Evolutionary conservation across 2,329 filamentous ascomycete genomes (phyloP), one percentile per base, ranked within the genome.

Genomic region (Pseudocercospora fijiensis): DNA sequence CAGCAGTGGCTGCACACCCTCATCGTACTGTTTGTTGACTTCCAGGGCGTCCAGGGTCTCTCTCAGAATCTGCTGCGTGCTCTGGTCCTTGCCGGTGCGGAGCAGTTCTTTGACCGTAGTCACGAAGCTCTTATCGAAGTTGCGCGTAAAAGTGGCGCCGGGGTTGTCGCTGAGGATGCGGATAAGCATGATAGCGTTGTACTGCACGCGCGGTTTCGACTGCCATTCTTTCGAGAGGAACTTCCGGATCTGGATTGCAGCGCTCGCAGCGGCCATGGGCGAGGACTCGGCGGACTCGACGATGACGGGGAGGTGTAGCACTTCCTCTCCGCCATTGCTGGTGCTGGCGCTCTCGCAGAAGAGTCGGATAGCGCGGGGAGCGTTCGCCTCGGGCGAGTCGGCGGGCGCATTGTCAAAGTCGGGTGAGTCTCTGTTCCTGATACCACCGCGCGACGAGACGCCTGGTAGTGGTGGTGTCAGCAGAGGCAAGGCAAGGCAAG

Each of bases 221-320:
- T 75, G 75, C 68, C 78, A 82, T 78, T 91, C 87, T 52, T 93
- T 90, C 71, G 86, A 84, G 64, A 99, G 82, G 76, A 89, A 94
- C 76, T 91, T 93, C 75, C 91, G 90, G 74, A 98, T 91, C 69
- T 90, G 83, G 69, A 86, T 82, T 57, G 92, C 92, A 71, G 91
- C 91, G 72, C 93, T 90, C 68, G 88, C 87, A 24, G 94, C 93
- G 5, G 95, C 95, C 53, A 83, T 81, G 8, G 95, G 94, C 53
- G 91, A 96, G 27, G 93, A 96, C 77, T 98, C 95, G 81, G 93
- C 93, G 58, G 90, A 87, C 74, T 98, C 95, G 80, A 99, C 95
- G 70, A 99, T 97, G 64, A 89, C 86, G 8, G 95, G 95, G 37
- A 98, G 89, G 75, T 93, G 91, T 64, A 96, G 88, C 67, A 96